A percentile compares a stretch with the other conserved stretches of the same genome.
Evolutionary conservation across 768 basidiomycete genomes (phyloP).

Genomic region (Tricholoma bakamatsutake): DNA sequence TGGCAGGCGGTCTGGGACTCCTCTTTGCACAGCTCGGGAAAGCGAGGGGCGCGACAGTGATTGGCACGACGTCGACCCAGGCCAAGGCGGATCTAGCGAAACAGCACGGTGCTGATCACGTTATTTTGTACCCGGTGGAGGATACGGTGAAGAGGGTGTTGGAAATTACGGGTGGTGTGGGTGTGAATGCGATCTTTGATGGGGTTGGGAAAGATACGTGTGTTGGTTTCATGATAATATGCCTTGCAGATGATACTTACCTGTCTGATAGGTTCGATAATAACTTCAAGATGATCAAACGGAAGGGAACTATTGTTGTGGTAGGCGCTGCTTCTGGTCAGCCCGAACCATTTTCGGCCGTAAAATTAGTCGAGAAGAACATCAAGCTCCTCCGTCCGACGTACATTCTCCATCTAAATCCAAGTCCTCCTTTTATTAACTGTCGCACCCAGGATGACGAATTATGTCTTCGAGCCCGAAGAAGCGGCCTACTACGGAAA

Average conservation of each 20-base stretch:
- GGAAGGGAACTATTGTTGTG: slow-evolving; percentile 87
- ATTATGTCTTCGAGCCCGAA: slow-evolving; percentile 69
- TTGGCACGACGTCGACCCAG: slow-evolving; percentile 84
- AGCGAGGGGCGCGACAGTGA: slow-evolving; percentile 77
- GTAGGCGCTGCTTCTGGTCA: slow-evolving; percentile 91
- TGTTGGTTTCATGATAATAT: slow-evolving; percentile 19
- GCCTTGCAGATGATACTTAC: background rate
- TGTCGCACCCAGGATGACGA: slow-evolving; percentile 43
- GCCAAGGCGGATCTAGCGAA: slow-evolving; percentile 83
- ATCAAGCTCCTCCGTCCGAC: slow-evolving; percentile 71
- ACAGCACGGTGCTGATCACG: slow-evolving; percentile 77
- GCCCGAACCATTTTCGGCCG: slow-evolving; percentile 67
- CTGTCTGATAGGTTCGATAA: slow-evolving; percentile 52
- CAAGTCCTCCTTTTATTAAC: background rate
- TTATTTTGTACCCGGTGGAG: slow-evolving; percentile 75
- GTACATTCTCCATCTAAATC: slow-evolving; percentile 33
- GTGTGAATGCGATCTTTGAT: slow-evolving; percentile 86
- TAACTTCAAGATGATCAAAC: slow-evolving; percentile 73
- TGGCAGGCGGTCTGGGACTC: slow-evolving; percentile 85
- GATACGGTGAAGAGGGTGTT: slow-evolving; percentile 69
- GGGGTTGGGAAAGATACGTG: slow-evolving; percentile 97
- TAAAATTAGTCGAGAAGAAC: slow-evolving; percentile 78
- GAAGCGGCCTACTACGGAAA: slow-evolving; percentile 64
- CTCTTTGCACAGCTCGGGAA: slow-evolving; percentile 65
- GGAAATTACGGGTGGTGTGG: slow-evolving; percentile 71